Evolutionary conservation across 257 asterid genomes (phyloP).

Genomic region (Petunia axillaris): DNA sequence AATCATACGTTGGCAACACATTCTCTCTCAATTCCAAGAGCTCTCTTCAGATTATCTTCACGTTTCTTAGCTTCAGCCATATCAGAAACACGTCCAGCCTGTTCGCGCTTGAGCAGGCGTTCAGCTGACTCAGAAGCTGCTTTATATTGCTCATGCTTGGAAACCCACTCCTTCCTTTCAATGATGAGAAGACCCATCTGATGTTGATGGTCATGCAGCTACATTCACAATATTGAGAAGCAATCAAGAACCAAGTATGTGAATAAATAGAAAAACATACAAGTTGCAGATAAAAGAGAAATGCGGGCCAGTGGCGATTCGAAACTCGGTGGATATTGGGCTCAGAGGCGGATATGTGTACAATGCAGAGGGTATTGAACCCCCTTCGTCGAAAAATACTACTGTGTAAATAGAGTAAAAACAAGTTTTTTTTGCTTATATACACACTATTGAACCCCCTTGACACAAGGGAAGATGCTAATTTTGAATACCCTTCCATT

Average conservation of each 20-base stretch:
- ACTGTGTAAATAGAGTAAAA: no score
- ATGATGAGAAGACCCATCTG: conserved; percentile 94
- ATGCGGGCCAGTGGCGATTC: no score
- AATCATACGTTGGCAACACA: conserved; percentile 76
- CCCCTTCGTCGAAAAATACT: no score
- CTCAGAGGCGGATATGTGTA: no score
- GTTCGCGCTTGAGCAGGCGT: conserved; percentile 55
- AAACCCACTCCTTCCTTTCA: conserved; percentile 84
- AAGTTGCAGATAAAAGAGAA: neutral
- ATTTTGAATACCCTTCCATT: no score
- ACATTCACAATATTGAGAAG: conserved; percentile 18
- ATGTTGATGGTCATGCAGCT: conserved; percentile 87
- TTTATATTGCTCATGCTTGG: conserved; percentile 71
- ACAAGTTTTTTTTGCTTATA: no score
- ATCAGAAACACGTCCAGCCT: conserved; percentile 68
- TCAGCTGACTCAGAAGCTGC: conserved; percentile 69
- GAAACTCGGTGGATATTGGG: no score
- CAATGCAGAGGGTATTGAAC: no score
- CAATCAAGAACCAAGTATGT: conserved; percentile 17
- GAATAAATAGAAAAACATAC: conserved; percentile 16
- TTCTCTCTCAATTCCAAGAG: conserved; percentile 93
- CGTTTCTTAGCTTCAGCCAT: conserved; percentile 69
- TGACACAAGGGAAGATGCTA: no score
- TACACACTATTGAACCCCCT: no score
- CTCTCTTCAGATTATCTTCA: conserved; percentile 83